Conservation (phyloP, 1,284 basidiomycete species). For the Melampsora larici-populina region DNA sequence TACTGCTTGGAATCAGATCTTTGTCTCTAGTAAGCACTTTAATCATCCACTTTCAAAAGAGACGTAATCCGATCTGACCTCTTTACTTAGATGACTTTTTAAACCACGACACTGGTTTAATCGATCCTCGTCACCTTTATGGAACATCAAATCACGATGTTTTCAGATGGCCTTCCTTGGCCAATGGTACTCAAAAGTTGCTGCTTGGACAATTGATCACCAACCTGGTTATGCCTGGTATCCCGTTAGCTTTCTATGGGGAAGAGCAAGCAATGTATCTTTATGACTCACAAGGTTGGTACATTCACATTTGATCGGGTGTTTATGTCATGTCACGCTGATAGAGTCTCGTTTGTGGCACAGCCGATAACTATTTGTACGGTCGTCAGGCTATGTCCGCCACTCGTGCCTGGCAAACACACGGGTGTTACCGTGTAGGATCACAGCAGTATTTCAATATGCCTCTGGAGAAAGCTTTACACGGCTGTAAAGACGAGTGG, state of each 20-base stretch:
- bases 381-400: constrained; percentile 86
- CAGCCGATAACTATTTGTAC: constrained; percentile 45
- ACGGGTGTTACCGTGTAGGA: constrained; percentile 82
- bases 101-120: constrained; percentile 64
- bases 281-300: constrained; percentile 41
- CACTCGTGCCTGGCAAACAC: constrained; percentile 79
- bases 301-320: constrained; percentile 62
- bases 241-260: constrained; percentile 62
- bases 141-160: constrained; percentile 85
- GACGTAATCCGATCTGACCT: not conserved
- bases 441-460: constrained; percentile 87
- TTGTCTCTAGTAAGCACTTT: constrained; percentile 61
- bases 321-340: not conserved
- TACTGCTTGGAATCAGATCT: constrained; percentile 82
- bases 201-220: constrained; percentile 73
- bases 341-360: not conserved
- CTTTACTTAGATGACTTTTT: constrained; percentile 66
- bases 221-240: constrained; percentile 76
- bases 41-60: not conserved
- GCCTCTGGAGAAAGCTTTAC: constrained; percentile 69
- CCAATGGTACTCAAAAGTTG: constrained; percentile 73
- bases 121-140: constrained; percentile 82
- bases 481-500: constrained; percentile 80
- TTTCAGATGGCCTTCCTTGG: constrained; percentile 81
- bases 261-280: constrained; percentile 44